These are phyloP conservation scores for Pseudogymnoascus sp. DNA, from an alignment of 2,329 filamentous ascomycete species.

Conservation along the genomic window DNA sequence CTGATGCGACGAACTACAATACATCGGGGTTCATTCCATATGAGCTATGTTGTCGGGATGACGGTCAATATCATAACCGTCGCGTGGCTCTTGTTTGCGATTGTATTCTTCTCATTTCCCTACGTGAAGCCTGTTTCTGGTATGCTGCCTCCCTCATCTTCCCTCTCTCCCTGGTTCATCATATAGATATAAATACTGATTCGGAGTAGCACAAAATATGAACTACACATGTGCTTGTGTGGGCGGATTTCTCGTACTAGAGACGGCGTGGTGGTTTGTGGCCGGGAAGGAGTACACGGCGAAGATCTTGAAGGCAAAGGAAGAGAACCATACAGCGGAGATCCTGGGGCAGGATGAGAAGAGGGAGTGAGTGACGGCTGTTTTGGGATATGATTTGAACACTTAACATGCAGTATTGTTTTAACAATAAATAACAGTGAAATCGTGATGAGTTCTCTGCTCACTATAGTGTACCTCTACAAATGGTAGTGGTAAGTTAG, in stretches of 20 bases:
- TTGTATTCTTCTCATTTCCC: constrained; percentile 40
- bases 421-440: not conserved
- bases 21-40: constrained; percentile 34
- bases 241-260: constrained; percentile 34
- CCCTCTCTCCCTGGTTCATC: not conserved
- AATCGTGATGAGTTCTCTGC: not conserved
- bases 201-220: constrained; percentile 33
- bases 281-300: constrained; percentile 34
- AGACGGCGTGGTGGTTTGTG: constrained; percentile 37
- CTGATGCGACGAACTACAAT: constrained; percentile 35
- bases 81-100: constrained; percentile 34
- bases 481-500: too few relatives aligned
- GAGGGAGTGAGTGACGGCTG: not conserved
- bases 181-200: not conserved
- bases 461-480: too few relatives aligned
- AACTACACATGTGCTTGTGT: constrained; percentile 44
- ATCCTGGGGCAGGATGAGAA: not conserved
- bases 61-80: constrained; percentile 33
- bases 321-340: constrained; percentile 19
- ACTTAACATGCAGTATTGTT: not conserved
- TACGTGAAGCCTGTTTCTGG: constrained; percentile 33
- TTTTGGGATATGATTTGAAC: not conserved
- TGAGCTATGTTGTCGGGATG: constrained; percentile 29
- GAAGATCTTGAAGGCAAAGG: constrained; percentile 32
- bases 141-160: not conserved